phyloP scores from a whole-genome alignment of 495 filamentous ascomycete species.

The Chlorociboria aeruginascens region DNA sequence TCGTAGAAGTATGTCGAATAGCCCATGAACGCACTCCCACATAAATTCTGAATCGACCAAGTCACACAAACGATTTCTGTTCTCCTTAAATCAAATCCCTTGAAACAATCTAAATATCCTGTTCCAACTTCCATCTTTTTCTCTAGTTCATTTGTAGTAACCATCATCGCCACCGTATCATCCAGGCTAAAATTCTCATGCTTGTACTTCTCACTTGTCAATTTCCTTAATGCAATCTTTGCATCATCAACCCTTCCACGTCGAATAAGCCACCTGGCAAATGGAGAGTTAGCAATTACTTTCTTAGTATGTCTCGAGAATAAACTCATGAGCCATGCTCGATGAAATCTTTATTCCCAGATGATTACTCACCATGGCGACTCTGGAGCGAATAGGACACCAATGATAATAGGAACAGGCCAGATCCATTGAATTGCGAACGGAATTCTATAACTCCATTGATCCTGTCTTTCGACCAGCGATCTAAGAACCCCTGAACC shows the following conservation, averaged over 20 bases:
- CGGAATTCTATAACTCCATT: slow-evolving; percentile 43
- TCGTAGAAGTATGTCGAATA: slow-evolving; percentile 56
- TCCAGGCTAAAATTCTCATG: slow-evolving; percentile 45
- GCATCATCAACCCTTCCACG: slow-evolving; percentile 54
- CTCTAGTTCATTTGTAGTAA: slow-evolving; percentile 52
- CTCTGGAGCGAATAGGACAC: slow-evolving; percentile 60
- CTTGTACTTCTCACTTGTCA: slow-evolving; percentile 38
- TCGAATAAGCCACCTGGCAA: slow-evolving; percentile 58
- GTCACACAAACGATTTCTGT: slow-evolving; percentile 43
- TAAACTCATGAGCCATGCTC: too few relatives aligned
- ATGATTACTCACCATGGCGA: slow-evolving; percentile 48
- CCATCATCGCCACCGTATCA: slow-evolving; percentile 43
- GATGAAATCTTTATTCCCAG: too few relatives aligned
- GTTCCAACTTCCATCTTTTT: slow-evolving; percentile 42
- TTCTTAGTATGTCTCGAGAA: slow-evolving; percentile 28
- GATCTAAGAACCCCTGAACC: slow-evolving; percentile 44
- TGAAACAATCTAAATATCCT: slow-evolving; percentile 43
- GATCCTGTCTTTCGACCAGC: slow-evolving; percentile 32
- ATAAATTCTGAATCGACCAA: slow-evolving; percentile 37
- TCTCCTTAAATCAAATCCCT: slow-evolving; percentile 38
- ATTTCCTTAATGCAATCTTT: slow-evolving; percentile 49
- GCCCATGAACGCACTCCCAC: slow-evolving; percentile 40
- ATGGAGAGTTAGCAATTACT: too few relatives aligned
- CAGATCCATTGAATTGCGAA: slow-evolving; percentile 76
- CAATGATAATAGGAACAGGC: slow-evolving; percentile 61